Evolutionary conservation across 371 early-diverging fungal species (phyloP), one percentile per base, ranked within the genome.

Genomic region (Blyttiomyces sp.): DNA sequence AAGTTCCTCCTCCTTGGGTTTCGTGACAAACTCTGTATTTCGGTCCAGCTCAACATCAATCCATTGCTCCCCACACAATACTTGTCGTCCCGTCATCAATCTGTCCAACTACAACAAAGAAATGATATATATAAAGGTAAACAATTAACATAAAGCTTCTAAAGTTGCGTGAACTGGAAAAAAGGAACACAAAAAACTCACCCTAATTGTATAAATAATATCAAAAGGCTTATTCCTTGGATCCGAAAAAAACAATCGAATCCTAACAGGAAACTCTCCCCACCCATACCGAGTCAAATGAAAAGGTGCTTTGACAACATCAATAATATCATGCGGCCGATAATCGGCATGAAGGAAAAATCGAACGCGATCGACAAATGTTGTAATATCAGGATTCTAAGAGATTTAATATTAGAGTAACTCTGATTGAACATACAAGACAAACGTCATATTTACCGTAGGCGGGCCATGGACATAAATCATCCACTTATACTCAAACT

Each of bases 251-350:
- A 80, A 84, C 9, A 96, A 50, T 54, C 91, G 88, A 16, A 93
- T 70, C 24, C 92, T 82, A 44, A 94, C 75, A 13, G 94, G 92
- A 58, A 93, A 94, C 71, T 96, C 95, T 5, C 96, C 96, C 95
- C 95, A 96, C 0, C 94, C 96, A 56, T 84, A 81, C 1, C 93
- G 81, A 9, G 88, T 88, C 43, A 95, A 63, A 54, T 88, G 86
- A 63, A 92, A 93, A 0, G 89, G 92, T 0, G 95, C 85, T 34
- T 83, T 80, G 0, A 72, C 70, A 2, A 95, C 81, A 32, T 92
- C 94, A 4, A 95, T 81, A 4, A 93, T 81, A 67, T 95, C 87
- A 56, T 89, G 81, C 0, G 96, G 96, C 44, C 82, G 84, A 65
- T 94, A 96, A 51, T 89, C 88, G 52, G 89, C 91, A 72, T 96